Evolutionary conservation across 2,329 filamentous ascomycete genomes (phyloP).

Genomic region (Aspergillus candidus): DNA sequence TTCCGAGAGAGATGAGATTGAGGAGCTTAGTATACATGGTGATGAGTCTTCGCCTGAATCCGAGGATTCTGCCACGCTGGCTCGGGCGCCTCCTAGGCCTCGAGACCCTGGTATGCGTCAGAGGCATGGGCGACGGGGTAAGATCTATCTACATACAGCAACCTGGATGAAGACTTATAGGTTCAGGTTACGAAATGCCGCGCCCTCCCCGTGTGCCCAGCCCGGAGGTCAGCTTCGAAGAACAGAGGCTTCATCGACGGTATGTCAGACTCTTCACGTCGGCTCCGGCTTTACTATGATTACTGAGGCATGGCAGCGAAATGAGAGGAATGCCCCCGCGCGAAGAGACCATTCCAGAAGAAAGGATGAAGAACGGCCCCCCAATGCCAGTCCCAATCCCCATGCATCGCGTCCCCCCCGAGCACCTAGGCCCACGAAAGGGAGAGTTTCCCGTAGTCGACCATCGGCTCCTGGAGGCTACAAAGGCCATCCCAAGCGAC

Average conservation of each 20-base stretch:
- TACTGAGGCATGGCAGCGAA: background rate
- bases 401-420: too few relatives aligned
- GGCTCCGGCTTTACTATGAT: background rate
- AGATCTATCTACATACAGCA: slow-evolving; percentile 8
- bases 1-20: slow-evolving; percentile 21
- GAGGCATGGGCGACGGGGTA: slow-evolving; percentile 76
- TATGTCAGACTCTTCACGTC: slow-evolving; percentile 24
- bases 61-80: slow-evolving; percentile 56
- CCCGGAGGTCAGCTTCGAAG: slow-evolving; percentile 40
- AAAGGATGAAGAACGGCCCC: slow-evolving; percentile 48
- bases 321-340: slow-evolving; percentile 1
- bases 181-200: slow-evolving; percentile 20
- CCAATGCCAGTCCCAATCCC: background rate
- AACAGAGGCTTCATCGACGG: slow-evolving; percentile 53
- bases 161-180: slow-evolving; percentile 1
- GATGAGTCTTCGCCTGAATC: slow-evolving; percentile 39
- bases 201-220: slow-evolving; percentile 24
- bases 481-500: too few relatives aligned
- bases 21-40: slow-evolving; percentile 20
- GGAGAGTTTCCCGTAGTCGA: too few relatives aligned
- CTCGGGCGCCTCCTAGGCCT: slow-evolving; percentile 65
- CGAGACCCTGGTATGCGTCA: slow-evolving; percentile 88
- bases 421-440: too few relatives aligned
- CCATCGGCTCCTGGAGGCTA: too few relatives aligned
- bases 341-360: slow-evolving; percentile 50